Conservation (phyloP, 306 rosid species). For the Lagenaria siceraria region DNA sequence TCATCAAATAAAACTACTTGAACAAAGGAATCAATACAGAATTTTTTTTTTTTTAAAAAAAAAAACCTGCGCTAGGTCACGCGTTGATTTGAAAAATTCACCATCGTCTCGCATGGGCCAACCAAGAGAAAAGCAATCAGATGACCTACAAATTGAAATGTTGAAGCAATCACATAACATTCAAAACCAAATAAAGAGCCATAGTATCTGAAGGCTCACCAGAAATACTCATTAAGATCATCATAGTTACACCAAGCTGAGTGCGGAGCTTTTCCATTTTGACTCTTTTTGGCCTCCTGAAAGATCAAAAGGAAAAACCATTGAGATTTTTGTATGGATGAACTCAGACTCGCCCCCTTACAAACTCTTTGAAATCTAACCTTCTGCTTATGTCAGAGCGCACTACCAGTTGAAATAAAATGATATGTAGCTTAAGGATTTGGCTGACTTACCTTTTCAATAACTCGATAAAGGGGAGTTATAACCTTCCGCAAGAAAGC, state of each 20-base stretch:
- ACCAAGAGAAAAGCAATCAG: constrained; percentile 92
- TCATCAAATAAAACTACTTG: not conserved
- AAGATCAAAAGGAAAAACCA: constrained; percentile 12
- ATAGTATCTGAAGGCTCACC: constrained; percentile 40
- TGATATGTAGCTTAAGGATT: constrained; percentile 9
- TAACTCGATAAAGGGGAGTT: constrained; percentile 69
- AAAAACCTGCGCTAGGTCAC: constrained; percentile 37
- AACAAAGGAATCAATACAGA: not conserved
- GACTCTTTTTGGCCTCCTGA: constrained; percentile 67
- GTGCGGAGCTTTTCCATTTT: constrained; percentile 70
- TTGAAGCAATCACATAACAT: not conserved
- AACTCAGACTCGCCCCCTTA: too few relatives aligned
- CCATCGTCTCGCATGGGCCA: constrained; percentile 99
- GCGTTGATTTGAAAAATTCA: constrained; percentile 80
- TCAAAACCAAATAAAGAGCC: constrained; percentile 8
- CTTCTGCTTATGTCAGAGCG: too few relatives aligned
- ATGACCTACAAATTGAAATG: constrained; percentile 39
- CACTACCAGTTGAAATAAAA: too few relatives aligned
- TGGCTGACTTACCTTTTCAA: constrained; percentile 44
- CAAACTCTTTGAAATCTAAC: too few relatives aligned
- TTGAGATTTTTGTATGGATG: too few relatives aligned
- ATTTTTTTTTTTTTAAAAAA: too few relatives aligned
- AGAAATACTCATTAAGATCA: constrained; percentile 93
- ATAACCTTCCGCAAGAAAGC: constrained; percentile 86
- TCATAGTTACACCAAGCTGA: constrained; percentile 90